Conservation (phyloP, 257 asterid species). For the Leptodermis oblonga region DNA sequence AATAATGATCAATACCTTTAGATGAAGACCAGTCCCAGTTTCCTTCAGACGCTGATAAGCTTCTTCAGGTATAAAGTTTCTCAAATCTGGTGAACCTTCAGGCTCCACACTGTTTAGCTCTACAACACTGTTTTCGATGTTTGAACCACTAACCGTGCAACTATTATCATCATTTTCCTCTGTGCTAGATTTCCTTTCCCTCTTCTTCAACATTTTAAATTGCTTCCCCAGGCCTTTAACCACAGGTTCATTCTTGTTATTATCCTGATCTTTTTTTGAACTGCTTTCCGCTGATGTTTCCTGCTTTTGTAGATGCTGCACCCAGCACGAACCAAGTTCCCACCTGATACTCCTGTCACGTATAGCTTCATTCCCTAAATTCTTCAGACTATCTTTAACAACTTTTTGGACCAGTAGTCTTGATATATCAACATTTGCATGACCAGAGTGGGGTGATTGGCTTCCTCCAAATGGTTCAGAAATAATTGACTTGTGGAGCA, state of each 20-base stretch:
- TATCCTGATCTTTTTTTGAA: conserved; percentile 46
- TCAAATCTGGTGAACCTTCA: conserved; percentile 46
- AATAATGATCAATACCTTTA: conserved; percentile 48
- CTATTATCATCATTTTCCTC: conserved; percentile 43
- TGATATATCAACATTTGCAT: conserved; percentile 38
- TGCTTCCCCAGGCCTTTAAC: conserved; percentile 97
- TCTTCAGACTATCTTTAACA: conserved; percentile 54
- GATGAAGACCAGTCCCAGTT: conserved; percentile 70
- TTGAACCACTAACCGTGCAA: conserved; percentile 30
- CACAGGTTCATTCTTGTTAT: conserved; percentile 54
- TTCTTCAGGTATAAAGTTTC: conserved; percentile 60
- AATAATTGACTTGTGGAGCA: conserved; percentile 49
- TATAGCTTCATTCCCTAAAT: conserved; percentile 36
- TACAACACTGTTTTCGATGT: conserved; percentile 37
- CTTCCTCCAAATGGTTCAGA: conserved; percentile 44
- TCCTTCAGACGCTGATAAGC: conserved; percentile 71
- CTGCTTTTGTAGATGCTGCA: conserved; percentile 95
- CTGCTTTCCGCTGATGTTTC: conserved; percentile 45
- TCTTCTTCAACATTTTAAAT: conserved; percentile 82
- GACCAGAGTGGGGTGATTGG: conserved; percentile 43
- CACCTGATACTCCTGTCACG: conserved; percentile 67
- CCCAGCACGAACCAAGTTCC: conserved; percentile 99
- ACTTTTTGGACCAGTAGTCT: conserved; percentile 53
- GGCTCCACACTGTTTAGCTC: conserved; percentile 31
- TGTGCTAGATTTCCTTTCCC: conserved; percentile 48